These are phyloP conservation scores for Lolium multiflorum DNA, from an alignment of 176 grass and related monocot species.

Conservation along the genomic window DNA sequence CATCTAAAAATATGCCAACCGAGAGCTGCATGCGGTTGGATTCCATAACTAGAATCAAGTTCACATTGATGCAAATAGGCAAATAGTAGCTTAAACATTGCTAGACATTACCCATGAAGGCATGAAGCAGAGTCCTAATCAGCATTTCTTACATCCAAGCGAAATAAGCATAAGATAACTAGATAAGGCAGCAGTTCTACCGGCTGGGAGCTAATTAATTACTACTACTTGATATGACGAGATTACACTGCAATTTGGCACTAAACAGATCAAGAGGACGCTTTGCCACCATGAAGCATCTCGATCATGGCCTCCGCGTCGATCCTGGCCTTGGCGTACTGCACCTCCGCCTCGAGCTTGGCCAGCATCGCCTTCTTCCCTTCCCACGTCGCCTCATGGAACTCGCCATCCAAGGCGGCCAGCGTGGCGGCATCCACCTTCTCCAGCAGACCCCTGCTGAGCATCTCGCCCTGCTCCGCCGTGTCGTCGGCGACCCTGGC, in stretches of 20 bases:
- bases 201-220: too few relatives aligned
- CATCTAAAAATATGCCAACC: too few relatives aligned
- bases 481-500: neutral
- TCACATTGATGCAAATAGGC: too few relatives aligned
- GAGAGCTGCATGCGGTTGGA: too few relatives aligned
- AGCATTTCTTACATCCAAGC: neutral
- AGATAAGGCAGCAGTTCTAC: too few relatives aligned
- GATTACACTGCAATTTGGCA: too few relatives aligned
- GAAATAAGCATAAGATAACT: neutral
- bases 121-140: too few relatives aligned
- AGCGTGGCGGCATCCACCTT: neutral
- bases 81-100: neutral
- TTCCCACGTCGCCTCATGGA: neutral
- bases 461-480: neutral
- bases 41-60: too few relatives aligned
- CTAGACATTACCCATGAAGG: neutral
- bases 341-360: neutral
- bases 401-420: neutral
- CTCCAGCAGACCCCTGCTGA: neutral
- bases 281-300: neutral
- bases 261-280: too few relatives aligned
- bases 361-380: neutral
- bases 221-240: too few relatives aligned
- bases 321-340: neutral
- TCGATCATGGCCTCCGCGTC: slow-evolving; percentile 1